Percentiles rank a stretch among this genome's conserved stretches.
These are phyloP conservation scores for Austroboletus sp. DNA, from an alignment of 1,284 basidiomycete species.

Conservation along the genomic window DNA sequence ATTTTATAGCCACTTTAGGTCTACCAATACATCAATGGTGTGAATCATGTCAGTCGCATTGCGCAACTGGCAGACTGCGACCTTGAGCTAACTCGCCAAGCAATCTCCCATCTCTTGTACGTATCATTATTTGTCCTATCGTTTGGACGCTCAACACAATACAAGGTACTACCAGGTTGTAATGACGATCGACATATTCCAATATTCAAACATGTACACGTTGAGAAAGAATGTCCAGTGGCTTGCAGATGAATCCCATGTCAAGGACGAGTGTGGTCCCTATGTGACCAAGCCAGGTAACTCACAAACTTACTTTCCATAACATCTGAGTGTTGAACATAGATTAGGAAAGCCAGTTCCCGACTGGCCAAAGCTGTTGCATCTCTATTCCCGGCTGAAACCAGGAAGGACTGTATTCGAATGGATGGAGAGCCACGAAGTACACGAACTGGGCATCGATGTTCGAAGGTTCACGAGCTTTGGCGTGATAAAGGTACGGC, in stretches of 20 bases:
- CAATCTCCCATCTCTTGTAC: slow-evolving; percentile 87
- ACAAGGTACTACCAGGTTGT: slow-evolving; percentile 89
- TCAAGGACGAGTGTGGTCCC: slow-evolving; percentile 80
- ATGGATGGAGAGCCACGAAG: slow-evolving; percentile 81
- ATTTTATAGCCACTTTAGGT: slow-evolving; percentile 42
- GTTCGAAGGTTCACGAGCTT: slow-evolving; percentile 93
- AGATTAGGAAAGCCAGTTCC: slow-evolving; percentile 46
- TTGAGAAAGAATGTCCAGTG: slow-evolving; percentile 78
- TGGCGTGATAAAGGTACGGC: slow-evolving; percentile 85
- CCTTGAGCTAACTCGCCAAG: slow-evolving; percentile 74
- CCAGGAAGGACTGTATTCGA: slow-evolving; percentile 79
- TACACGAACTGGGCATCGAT: slow-evolving; percentile 75
- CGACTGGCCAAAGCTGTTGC: slow-evolving; percentile 79
- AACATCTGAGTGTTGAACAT: slow-evolving; percentile 5
- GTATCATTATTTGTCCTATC: slow-evolving; percentile 22
- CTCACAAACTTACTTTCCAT: slow-evolving; percentile 1
- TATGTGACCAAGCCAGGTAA: slow-evolving; percentile 78
- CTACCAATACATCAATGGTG: slow-evolving; percentile 78
- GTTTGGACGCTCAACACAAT: slow-evolving; percentile 4
- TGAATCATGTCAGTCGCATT: slow-evolving; percentile 86
- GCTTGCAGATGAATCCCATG: slow-evolving; percentile 75
- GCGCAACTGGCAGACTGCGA: slow-evolving; percentile 91
- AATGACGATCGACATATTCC: slow-evolving; percentile 94
- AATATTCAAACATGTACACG: slow-evolving; percentile 97
- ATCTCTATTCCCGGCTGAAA: slow-evolving; percentile 81